Evolutionary conservation across 2,329 filamentous ascomycete species (phyloP).

Genomic region (Xylariaceae sp.): DNA sequence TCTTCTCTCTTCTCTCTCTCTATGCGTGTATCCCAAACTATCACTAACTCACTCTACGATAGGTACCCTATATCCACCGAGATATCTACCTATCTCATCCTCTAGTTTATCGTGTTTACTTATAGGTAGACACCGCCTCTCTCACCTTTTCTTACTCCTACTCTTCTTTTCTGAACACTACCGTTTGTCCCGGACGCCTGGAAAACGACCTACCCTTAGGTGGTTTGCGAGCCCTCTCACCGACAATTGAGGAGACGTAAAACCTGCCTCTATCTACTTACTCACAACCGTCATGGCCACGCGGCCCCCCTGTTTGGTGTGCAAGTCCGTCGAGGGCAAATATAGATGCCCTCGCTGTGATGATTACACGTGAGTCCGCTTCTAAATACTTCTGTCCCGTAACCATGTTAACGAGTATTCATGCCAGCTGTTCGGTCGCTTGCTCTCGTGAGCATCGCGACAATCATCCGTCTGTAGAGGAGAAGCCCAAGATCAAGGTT

Average conservation of each 20-base stretch:
- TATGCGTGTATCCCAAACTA: background rate
- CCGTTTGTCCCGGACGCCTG: background rate
- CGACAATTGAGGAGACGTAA: background rate
- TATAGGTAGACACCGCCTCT: background rate
- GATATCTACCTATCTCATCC: background rate
- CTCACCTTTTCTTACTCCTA: background rate
- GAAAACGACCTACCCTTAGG: too few species aligned
- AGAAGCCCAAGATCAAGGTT: constrained; percentile 8
- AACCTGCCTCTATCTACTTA: background rate
- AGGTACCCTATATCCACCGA: background rate
- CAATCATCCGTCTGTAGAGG: constrained; percentile 40
- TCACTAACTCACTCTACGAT: background rate
- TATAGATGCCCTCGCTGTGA: constrained; percentile 60
- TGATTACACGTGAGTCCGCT: constrained; percentile 48
- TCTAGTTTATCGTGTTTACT: background rate
- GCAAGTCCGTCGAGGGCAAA: constrained; percentile 45
- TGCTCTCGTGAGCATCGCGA: constrained; percentile 51
- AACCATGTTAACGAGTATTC: constrained; percentile 3
- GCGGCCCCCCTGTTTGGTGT: constrained; percentile 44
- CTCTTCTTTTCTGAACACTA: background rate
- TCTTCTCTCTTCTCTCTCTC: background rate
- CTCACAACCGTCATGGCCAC: constrained; percentile 22
- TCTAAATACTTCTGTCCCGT: background rate
- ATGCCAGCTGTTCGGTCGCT: constrained; percentile 50
- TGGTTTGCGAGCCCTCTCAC: too few species aligned